Base-by-base conservation (phyloP, 2,329 filamentous ascomycete genomes). In the Cordyceps tenuipes region DNA sequence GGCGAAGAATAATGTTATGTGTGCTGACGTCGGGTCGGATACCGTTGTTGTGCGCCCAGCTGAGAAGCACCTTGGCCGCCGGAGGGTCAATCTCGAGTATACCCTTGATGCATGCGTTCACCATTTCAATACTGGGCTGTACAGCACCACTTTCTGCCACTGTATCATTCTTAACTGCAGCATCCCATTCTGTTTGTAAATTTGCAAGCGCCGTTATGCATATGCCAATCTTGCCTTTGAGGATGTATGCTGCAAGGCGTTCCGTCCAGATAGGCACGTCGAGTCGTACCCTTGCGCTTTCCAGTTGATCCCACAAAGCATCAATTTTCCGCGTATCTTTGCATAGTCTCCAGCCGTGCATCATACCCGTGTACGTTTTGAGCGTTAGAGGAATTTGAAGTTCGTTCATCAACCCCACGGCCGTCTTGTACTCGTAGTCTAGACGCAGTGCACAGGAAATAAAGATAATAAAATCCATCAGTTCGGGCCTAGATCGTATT, bases 21-120 rank as follows among this genome's bases (percentile, higher is more conserved):
- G 81, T 83, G 63, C 80, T 77, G 1, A 83, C 73, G 61, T 86
- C 78, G 43, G 83, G 83, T 52, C 76, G 66, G 57, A 86, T 80
- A 39, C 78, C 79, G 50, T 84, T 77, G 43, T 73, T 72, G 19
- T 76, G 75, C 2, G 85, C 84, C 79, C 86, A 90, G 10, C 70
- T 67, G 4, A 91, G 75, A 9, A 89, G 74, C 19, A 76, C 73
- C 29, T 77, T 73, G 21, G 84, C 83, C 3, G 77, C 76, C 1
- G 75, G 71, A 34, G 77, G 68, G 63, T 82, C 77, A n/a, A 71
- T 69, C 3, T 73, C 73, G 7, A 89, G 72, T 15, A 93, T 73
- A 2, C 82, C 85, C n/a, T 79, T 77, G 54, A 93, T 77, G 12
- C 84, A 85, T 8, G 86, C 83, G 68, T 94, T 93, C 72, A 94